Percentiles rank a stretch among this genome's conserved stretches.
These are phyloP conservation scores for Elaeagnus macrophylla DNA, from an alignment of 306 rosid genomes.

Conservation along the genomic window DNA sequence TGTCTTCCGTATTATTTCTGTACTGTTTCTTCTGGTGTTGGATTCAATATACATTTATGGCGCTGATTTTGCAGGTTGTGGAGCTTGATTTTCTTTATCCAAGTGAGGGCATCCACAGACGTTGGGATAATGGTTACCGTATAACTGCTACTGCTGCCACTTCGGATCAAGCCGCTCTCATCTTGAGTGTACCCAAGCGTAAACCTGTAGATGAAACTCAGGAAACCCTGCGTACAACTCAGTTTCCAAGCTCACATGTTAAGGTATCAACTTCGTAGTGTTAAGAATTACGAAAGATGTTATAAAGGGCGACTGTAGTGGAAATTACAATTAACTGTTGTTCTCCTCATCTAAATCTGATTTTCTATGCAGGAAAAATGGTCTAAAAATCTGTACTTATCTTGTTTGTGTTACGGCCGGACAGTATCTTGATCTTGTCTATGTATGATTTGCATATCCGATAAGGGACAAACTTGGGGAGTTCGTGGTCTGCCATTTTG, in stretches of 20 bases:
- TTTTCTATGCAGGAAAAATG: constrained; percentile 68
- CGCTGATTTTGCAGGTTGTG: constrained; percentile 46
- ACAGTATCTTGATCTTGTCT: constrained; percentile 52
- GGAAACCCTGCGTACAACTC: constrained; percentile 90
- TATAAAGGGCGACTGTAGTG: not conserved
- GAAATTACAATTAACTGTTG: not conserved
- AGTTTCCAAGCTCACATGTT: constrained; percentile 90
- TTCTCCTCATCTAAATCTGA: constrained; percentile 11
- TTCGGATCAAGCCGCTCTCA: constrained; percentile 89
- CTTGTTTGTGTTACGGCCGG: constrained; percentile 87
- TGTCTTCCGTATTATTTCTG: not conserved
- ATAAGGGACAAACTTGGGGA: constrained; percentile 8
- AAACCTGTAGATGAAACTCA: constrained; percentile 87
- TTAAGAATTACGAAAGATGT: too few species aligned
- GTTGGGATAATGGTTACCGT: constrained; percentile 87
- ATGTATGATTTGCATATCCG: constrained; percentile 8
- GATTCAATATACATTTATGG: not conserved
- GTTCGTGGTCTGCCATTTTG: not conserved
- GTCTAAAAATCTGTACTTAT: constrained; percentile 80
- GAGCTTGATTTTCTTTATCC: constrained; percentile 98
- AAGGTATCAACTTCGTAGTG: constrained; percentile 36
- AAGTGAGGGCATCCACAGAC: constrained; percentile 92
- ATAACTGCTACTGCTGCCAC: constrained; percentile 95
- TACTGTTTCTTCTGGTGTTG: not conserved
- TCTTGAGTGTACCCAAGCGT: constrained; percentile 83